phyloP scores from a whole-genome alignment of 306 rosid species.

The Vigna hirtella region DNA sequence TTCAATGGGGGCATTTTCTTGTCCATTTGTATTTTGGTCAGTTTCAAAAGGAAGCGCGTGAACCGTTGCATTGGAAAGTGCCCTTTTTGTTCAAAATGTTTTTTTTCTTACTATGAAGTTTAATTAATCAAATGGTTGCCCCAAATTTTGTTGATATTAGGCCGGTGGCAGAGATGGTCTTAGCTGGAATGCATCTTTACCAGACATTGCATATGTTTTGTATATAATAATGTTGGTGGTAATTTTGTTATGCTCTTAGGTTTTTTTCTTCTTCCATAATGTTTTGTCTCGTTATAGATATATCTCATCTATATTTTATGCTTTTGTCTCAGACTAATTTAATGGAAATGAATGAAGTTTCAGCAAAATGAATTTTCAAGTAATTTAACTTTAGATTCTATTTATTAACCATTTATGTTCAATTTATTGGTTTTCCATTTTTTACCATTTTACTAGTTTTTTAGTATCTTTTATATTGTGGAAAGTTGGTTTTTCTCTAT shows the following conservation, averaged over 20 bases:
- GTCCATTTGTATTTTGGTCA: slow-evolving; percentile 30
- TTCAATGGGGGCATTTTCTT: slow-evolving; percentile 31
- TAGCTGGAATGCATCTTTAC: slow-evolving; percentile 56
- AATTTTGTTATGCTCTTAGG: background rate
- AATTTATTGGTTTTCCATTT: too few species aligned
- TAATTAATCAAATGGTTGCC: slow-evolving; percentile 32
- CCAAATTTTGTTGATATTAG: slow-evolving; percentile 60
- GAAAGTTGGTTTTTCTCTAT: too few species aligned
- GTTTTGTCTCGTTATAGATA: too few species aligned
- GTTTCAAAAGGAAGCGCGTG: slow-evolving; percentile 51
- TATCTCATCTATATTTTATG: too few species aligned
- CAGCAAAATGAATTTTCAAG: too few species aligned
- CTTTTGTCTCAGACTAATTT: too few species aligned
- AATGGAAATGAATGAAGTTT: too few species aligned
- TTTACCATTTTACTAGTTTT: background rate
- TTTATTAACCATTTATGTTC: too few species aligned
- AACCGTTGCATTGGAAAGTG: slow-evolving; percentile 49
- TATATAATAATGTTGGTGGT: slow-evolving; percentile 44
- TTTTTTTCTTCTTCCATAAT: background rate
- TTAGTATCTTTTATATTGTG: background rate
- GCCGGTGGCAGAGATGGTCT: slow-evolving; percentile 49
- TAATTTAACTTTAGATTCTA: too few species aligned
- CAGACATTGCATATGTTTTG: slow-evolving; percentile 40
- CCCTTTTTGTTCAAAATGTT: slow-evolving; percentile 6
- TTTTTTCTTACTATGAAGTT: background rate